Base-by-base conservation (phyloP, 2,329 filamentous ascomycete species). In the Mariannaea elegans region DNA sequence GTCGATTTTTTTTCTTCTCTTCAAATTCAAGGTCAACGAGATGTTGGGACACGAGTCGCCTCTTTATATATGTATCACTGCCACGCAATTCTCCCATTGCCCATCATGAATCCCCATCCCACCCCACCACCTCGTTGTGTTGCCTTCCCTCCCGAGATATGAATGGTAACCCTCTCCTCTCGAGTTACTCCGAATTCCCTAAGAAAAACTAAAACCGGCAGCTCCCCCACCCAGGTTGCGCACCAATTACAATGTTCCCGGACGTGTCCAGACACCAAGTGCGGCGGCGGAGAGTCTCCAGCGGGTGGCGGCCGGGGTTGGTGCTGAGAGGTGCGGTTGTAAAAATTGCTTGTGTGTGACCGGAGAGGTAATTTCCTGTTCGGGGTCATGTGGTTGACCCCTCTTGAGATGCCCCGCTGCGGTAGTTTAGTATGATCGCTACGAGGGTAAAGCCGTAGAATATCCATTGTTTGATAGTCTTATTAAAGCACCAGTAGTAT, bases 281-380 rank as follows among this genome's bases (percentile, higher is more conserved):
- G 27, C 31, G 38, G 31, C 7, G 32, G 32, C 32, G 32, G 32
- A 34, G 4, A 14, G 32, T 34, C 32, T 36, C 29, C 27, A 18
- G 48, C 49, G 32, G 63, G 61, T 69, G 63, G 63, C 59, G 55
- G 67, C 32, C 45, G 41, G 52, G 56, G 50, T 31, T 63, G 34
- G 59, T 56, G 59, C 67, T 71, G 60, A 71, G 65, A 71, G 68
- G 68, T 62, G 68, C 68, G 68, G 53, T 42, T 61, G 58, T 52
- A 34, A 34, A 23, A 21, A 16, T 23, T 34, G 29, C 31, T 31
- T 23, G n/a, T 29, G 55, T 59, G 48, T 42, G 36, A 52, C 52
- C 56, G 29, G 41, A 54, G 46, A 57, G 51, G 54, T 55, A 56
- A 53, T 59, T 64, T 59, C 65, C 49, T 59, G 52, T 62, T 59